Evolutionary conservation across 2,329 filamentous ascomycete genomes (phyloP).

Genomic region (Clonostachys chloroleuca): DNA sequence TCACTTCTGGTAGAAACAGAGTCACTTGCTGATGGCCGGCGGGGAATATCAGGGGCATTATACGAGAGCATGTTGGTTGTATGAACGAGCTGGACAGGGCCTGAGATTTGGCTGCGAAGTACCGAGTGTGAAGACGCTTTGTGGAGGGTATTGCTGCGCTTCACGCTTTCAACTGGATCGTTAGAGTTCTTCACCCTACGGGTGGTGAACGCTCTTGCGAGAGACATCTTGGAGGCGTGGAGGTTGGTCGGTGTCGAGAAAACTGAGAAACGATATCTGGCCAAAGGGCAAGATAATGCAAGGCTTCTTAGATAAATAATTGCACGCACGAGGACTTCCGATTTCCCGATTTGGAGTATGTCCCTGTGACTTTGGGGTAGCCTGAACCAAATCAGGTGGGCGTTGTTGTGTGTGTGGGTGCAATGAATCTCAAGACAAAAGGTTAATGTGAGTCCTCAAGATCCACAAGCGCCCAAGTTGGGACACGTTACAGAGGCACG

Average conservation of each 20-base stretch:
- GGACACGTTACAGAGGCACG: conserved; percentile 5
- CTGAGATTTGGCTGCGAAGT: conserved; percentile 74
- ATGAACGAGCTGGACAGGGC: conserved; percentile 80
- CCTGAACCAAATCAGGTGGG: too few species aligned
- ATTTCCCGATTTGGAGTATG: too few species aligned
- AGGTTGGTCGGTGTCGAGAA: neutral
- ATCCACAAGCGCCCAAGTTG: neutral
- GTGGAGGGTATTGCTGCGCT: conserved; percentile 43
- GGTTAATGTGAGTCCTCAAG: neutral
- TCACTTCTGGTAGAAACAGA: conserved; percentile 47
- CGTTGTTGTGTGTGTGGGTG: too few species aligned
- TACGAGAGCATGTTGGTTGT: conserved; percentile 97
- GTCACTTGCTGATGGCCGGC: conserved; percentile 42
- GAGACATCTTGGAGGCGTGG: conserved; percentile 32
- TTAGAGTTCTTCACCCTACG: conserved; percentile 50
- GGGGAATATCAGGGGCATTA: conserved; percentile 79
- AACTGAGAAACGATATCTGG: too few species aligned
- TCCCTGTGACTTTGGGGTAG: too few species aligned
- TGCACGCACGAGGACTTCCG: neutral
- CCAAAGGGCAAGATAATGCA: too few species aligned
- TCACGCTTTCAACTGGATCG: conserved; percentile 36
- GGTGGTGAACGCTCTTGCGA: conserved; percentile 70
- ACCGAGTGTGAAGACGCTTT: conserved; percentile 34
- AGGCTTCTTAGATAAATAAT: neutral
- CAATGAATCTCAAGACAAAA: too few species aligned